Conservation (phyloP, 768 basidiomycete genomes). For the Gyrodon lividus region DNA sequence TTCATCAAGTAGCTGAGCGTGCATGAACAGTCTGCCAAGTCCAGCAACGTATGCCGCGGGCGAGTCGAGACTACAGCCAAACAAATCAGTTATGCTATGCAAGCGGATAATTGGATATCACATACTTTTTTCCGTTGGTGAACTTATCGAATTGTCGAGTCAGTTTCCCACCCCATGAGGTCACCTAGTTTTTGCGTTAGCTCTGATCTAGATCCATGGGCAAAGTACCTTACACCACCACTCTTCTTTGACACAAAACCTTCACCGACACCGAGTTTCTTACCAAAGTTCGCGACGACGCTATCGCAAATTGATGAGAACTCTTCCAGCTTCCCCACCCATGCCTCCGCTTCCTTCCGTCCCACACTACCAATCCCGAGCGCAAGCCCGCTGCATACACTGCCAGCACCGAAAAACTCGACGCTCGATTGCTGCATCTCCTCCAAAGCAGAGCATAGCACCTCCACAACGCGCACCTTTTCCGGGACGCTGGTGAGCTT, state of each 20-base stretch:
- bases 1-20: slow-evolving; percentile 82
- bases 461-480: slow-evolving; percentile 82
- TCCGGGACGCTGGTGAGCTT: slow-evolving; percentile 80
- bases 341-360: slow-evolving; percentile 74
- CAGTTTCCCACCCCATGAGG: slow-evolving; percentile 71
- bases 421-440: slow-evolving; percentile 71
- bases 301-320: slow-evolving; percentile 78
- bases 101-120: slow-evolving; percentile 11
- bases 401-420: slow-evolving; percentile 76
- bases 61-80: slow-evolving; percentile 70
- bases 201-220: neutral
- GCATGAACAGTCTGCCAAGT: slow-evolving; percentile 68
- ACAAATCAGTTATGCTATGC: slow-evolving; percentile 12
- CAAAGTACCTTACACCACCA: slow-evolving; percentile 45
- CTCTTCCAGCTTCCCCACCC: slow-evolving; percentile 77
- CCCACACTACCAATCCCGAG: slow-evolving; percentile 76
- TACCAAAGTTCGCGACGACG: slow-evolving; percentile 78
- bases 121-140: slow-evolving; percentile 87
- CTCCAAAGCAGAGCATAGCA: slow-evolving; percentile 75
- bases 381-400: slow-evolving; percentile 70
- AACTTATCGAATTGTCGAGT: slow-evolving; percentile 78
- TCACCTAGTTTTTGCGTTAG: slow-evolving; percentile 36
- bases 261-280: slow-evolving; percentile 87
- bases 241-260: slow-evolving; percentile 83
- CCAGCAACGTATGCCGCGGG: slow-evolving; percentile 81